Percentiles rank a stretch among this genome's conserved stretches.
Evolutionary conservation across 345 rosid genomes (phyloP).

Genomic region (Boechera stricta): DNA sequence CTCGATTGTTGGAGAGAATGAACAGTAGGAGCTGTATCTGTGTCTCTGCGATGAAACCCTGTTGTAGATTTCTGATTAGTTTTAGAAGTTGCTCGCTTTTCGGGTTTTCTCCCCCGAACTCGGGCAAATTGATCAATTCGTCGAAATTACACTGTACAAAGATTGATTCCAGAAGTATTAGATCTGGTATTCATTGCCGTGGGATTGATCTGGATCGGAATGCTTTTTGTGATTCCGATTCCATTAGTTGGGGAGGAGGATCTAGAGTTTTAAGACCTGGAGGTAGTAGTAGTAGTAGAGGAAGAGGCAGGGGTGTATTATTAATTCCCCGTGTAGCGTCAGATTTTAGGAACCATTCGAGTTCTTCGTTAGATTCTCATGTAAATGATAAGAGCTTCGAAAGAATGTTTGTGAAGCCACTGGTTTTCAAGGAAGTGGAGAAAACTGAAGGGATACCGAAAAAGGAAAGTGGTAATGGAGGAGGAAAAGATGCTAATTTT

Average conservation of each 20-base stretch:
- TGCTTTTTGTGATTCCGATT: conserved; percentile 66
- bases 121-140: conserved; percentile 52
- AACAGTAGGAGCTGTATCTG: conserved; percentile 62
- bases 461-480: conserved; percentile 47
- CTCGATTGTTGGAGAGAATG: conserved; percentile 31
- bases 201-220: conserved; percentile 52
- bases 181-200: conserved; percentile 41
- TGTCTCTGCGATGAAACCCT: conserved; percentile 77
- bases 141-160: conserved; percentile 59
- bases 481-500: conserved; percentile 50
- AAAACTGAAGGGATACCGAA: background rate
- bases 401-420: conserved; percentile 71
- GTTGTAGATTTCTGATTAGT: conserved; percentile 69
- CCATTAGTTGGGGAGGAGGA: conserved; percentile 42
- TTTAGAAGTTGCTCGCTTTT: conserved; percentile 59
- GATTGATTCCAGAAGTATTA: conserved; percentile 40
- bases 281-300: conserved; percentile 22
- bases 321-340: conserved; percentile 73
- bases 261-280: conserved; percentile 47
- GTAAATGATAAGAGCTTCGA: conserved; percentile 75
- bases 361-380: conserved; percentile 64
- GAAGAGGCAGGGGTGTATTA: conserved; percentile 68
- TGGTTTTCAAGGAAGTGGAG: conserved; percentile 48
- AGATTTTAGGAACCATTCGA: conserved; percentile 72
- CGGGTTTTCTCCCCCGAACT: conserved; percentile 53